These are phyloP conservation scores for Linnemannia hyalina DNA, from an alignment of 192 early-diverging fungal species.

Conservation along the genomic window DNA sequence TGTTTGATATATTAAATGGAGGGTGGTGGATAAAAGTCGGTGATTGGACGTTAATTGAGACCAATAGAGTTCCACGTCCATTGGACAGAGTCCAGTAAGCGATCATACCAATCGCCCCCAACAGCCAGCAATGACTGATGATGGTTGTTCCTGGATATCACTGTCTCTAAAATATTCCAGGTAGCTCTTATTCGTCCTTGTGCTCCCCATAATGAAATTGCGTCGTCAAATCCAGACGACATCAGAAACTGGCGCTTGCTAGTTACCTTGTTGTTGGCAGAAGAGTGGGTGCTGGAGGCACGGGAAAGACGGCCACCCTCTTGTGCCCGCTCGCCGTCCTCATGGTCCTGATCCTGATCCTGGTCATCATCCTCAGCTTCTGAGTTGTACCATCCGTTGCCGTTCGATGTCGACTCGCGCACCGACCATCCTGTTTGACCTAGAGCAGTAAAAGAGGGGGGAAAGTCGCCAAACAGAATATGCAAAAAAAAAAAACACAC, in stretches of 20 bases:
- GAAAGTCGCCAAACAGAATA: neutral
- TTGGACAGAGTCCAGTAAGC: neutral
- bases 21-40: neutral
- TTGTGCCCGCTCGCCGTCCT: conserved; percentile 8
- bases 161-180: neutral
- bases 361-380: conserved; percentile 53
- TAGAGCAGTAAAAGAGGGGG: conserved; percentile 3
- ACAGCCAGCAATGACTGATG: neutral
- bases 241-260: neutral
- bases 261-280: conserved; percentile 31
- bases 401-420: conserved; percentile 51
- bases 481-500: neutral
- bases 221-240: neutral
- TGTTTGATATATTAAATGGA: neutral
- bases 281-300: conserved; percentile 43
- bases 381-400: conserved; percentile 56
- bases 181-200: neutral
- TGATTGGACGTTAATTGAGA: conserved; percentile 7
- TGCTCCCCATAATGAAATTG: neutral
- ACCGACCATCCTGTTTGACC: conserved; percentile 49
- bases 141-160: neutral
- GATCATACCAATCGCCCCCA: neutral
- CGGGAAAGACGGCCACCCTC: conserved; percentile 28
- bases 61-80: neutral
- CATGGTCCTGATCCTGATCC: conserved; percentile 42